Percentiles rank a stretch among this genome's conserved stretches.
Evolutionary conservation across 2,329 filamentous ascomycete genomes (phyloP).

Genomic region (Colletotrichum acutatum): DNA sequence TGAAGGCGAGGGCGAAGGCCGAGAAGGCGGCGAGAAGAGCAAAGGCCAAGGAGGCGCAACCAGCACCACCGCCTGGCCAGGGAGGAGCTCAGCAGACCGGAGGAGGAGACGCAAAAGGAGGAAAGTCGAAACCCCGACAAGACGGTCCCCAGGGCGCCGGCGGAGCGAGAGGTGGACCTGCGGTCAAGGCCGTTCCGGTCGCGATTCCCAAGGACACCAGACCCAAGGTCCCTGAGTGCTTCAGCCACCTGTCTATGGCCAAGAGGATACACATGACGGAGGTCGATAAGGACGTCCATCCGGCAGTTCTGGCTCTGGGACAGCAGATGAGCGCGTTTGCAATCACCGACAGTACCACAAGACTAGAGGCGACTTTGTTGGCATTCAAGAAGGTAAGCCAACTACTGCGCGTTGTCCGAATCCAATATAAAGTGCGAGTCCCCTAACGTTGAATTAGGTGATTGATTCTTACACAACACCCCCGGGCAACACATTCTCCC

Average conservation of each 20-base stretch:
- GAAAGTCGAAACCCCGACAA: slow-evolving; percentile 59
- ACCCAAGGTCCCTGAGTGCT: slow-evolving; percentile 74
- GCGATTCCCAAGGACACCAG: slow-evolving; percentile 62
- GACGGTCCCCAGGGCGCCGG: slow-evolving; percentile 49
- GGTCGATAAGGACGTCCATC: slow-evolving; percentile 83
- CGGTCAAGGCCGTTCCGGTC: slow-evolving; percentile 47
- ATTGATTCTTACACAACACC: slow-evolving; percentile 95
- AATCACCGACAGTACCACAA: slow-evolving; percentile 88
- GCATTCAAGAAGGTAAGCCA: slow-evolving; percentile 84
- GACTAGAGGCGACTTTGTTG: slow-evolving; percentile 86
- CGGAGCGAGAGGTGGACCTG: slow-evolving; percentile 47
- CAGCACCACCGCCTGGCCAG: slow-evolving; percentile 49
- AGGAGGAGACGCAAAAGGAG: slow-evolving; percentile 57
- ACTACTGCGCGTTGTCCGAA: neutral
- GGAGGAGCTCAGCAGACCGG: slow-evolving; percentile 46
- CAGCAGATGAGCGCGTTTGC: slow-evolving; percentile 91
- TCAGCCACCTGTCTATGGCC: slow-evolving; percentile 84
- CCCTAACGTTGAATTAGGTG: slow-evolving; percentile 64
- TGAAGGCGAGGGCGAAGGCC: slow-evolving; percentile 90
- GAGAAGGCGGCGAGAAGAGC: slow-evolving; percentile 91
- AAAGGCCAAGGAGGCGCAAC: slow-evolving; percentile 70
- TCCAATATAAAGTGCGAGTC: neutral
- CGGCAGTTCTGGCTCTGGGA: slow-evolving; percentile 84
- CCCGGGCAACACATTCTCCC: slow-evolving; percentile 82
- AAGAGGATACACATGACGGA: slow-evolving; percentile 64